Evolutionary conservation across 768 basidiomycete species (phyloP), one percentile per base, ranked within the genome.

Genomic region (Mrakia hoshinonis): DNA sequence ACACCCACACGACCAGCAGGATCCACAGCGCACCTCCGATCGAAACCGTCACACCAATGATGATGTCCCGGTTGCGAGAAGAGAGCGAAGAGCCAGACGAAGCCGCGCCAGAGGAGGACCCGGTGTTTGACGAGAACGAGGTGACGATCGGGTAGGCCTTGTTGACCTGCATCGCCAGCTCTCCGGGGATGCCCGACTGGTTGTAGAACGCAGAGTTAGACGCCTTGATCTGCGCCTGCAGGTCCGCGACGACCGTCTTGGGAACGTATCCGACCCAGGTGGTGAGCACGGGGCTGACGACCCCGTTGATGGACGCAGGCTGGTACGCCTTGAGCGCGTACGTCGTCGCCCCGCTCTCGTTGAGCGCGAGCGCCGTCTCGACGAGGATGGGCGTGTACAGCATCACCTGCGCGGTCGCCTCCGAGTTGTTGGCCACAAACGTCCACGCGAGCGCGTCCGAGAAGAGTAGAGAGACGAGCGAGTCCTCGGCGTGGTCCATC

Each of bases 141-240:
- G 52, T 31, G 22, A 67, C 55, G 66, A 67, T 58, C n/a, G 71
- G 65, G 67, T 67, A 68, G 7, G 71, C 34, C 31, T 38, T 48
- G 49, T 61, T 66, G 66, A 67, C 58, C 51, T 67, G 67, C n/a
- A 22, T 48, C 10, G 71, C 71, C n/a, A 72, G 54, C 61, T 72
- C 66, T 34, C 71, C 67, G n/a, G 60, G 52, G 9, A 72, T 67
- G 24, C 71, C 71, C n/a, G 65, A 49, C 61, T 67, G 71, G 34
- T 68, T 72, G 49, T 68, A 72, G 49, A 72, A 68, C 22, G 71
- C 66, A 9, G 64, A 67, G 71, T 72, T 72, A 47, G 60, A 49
- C n/a, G 65, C 67, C 49, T 46, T 67, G 43, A 72, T 67, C 51
- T 72, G 71, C 0, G 71, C 29, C 71, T 65, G 55, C 6, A 72